Base-by-base conservation (phyloP, 306 rosid genomes). In the Betula pendula region DNA sequence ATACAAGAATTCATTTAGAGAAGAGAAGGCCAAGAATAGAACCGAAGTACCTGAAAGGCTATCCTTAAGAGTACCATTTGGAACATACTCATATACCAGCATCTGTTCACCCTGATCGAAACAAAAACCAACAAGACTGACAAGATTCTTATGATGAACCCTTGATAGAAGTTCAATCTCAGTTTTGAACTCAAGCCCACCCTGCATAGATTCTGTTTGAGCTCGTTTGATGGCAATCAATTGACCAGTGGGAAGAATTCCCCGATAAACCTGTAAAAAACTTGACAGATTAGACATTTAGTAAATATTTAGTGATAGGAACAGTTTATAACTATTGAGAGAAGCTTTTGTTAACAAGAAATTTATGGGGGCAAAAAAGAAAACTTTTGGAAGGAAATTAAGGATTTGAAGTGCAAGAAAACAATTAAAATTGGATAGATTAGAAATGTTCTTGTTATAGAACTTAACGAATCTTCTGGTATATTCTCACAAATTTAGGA, bases 131-230 rank as follows among this genome's bases (percentile, higher is more conserved):
- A 86, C 53, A 24, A 88, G 90, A 79, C 75, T 60, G 40, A 88
- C 88, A 8, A 88, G 81, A 73, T 88, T 86, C 78, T 75, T 88
- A 72, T 86, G 90, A 38, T 88, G 92, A 65, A 86, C 92, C 50
- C 92, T 83, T 29, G 92, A 88, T 25, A 88, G 85, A 40, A 88
- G 87, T 76, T 86, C 92, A 71, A 88, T 85, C 81, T 88, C 92
- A 19, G 80, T 81, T 72, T 73, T 88, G 79, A 88, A 88, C 80
- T 88, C 85, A 20, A 50, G 35, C 0, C 51, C 84, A 3, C 87
- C 87, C 65, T 82, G 90, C 82, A 48, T 69, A 12, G 92, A 84
- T 70, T 78, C 84, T 48, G 19, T 74, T 33, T 48, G 70, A 52
- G 88, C 77, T 86, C 89, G 70, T 75, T 88, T 88, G 55, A 88